Evolutionary conservation across 2,329 filamentous ascomycete species (phyloP).

Genomic region (Ophiocordyceps robertsii): DNA sequence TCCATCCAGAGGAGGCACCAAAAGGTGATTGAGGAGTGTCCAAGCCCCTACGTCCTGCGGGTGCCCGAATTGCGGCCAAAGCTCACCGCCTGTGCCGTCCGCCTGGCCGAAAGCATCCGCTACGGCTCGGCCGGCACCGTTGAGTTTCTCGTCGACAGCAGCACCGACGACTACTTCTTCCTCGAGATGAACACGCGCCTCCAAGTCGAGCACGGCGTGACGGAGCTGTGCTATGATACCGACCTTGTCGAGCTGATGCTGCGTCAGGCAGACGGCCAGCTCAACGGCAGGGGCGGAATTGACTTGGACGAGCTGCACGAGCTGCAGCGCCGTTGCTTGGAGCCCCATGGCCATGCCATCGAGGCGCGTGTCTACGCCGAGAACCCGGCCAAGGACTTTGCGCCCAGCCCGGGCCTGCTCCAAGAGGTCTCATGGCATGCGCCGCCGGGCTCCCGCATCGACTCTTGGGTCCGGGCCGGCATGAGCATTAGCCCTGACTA

Average conservation of each 20-base stretch:
- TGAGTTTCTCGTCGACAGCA: constrained; percentile 50
- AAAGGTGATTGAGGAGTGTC: constrained; percentile 59
- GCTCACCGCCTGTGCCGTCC: constrained; percentile 5
- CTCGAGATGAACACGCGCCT: constrained; percentile 46
- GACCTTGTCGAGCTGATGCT: constrained; percentile 48
- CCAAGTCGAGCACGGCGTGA: constrained; percentile 68
- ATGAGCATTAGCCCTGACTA: constrained; percentile 43
- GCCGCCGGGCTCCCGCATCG: constrained; percentile 35
- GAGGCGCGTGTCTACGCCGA: constrained; percentile 24
- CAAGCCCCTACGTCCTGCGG: constrained; percentile 41
- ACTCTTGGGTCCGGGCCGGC: constrained; percentile 49
- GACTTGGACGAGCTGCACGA: neutral
- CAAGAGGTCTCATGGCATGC: constrained; percentile 42
- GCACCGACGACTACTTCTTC: constrained; percentile 44
- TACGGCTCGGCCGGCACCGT: constrained; percentile 17
- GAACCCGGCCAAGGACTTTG: constrained; percentile 41
- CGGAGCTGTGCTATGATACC: constrained; percentile 60
- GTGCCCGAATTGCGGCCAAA: constrained; percentile 16
- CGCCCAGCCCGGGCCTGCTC: constrained; percentile 43
- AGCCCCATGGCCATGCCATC: constrained; percentile 16
- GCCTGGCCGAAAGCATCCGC: neutral
- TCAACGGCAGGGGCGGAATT: constrained; percentile 3
- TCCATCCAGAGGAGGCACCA: constrained; percentile 55
- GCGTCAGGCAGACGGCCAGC: constrained; percentile 12
- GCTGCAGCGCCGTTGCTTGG: neutral